A percentile compares a stretch with the other conserved stretches of the same genome.
Evolutionary conservation across 192 early-diverging fungal genomes (phyloP).

Genomic region (Dissophora globulifera): DNA sequence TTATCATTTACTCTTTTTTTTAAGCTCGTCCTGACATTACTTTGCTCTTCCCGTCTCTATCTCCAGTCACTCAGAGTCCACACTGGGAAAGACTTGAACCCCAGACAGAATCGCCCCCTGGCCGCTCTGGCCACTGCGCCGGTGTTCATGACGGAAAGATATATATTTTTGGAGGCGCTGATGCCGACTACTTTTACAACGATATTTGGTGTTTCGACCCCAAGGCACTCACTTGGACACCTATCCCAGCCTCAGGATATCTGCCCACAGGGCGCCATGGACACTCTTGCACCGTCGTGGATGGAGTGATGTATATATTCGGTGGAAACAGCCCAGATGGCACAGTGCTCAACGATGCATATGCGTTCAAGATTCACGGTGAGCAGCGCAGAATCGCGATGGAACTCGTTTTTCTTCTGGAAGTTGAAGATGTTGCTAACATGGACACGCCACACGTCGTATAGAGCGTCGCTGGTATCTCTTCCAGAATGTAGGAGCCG

Average conservation of each 20-base stretch:
- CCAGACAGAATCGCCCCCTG: slow-evolving; percentile 50
- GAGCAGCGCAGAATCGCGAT: slow-evolving; percentile 1
- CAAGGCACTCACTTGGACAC: slow-evolving; percentile 54
- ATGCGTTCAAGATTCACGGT: slow-evolving; percentile 63
- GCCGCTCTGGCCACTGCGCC: slow-evolving; percentile 46
- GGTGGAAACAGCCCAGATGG: slow-evolving; percentile 60
- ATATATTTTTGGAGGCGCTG: slow-evolving; percentile 62
- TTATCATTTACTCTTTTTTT: too few species aligned
- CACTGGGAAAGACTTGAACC: slow-evolving; percentile 45
- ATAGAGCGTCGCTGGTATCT: slow-evolving; percentile 66
- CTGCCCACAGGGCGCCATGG: slow-evolving; percentile 60
- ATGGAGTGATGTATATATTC: slow-evolving; percentile 65
- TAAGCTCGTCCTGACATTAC: too few species aligned
- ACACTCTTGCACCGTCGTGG: slow-evolving; percentile 52
- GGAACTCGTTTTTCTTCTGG: too few species aligned
- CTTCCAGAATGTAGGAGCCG: slow-evolving; percentile 67
- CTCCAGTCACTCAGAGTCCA: slow-evolving; percentile 45
- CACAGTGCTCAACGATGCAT: slow-evolving; percentile 58
- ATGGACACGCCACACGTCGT: too few species aligned
- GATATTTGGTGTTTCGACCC: slow-evolving; percentile 69
- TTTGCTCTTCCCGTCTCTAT: too few species aligned
- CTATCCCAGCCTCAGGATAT: slow-evolving; percentile 57
- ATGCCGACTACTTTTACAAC: slow-evolving; percentile 61
- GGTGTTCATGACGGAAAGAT: slow-evolving; percentile 36
- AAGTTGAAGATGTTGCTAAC: too few species aligned